Conservation (phyloP, 176 grass and related monocot species). For the Olyra latifolia region DNA sequence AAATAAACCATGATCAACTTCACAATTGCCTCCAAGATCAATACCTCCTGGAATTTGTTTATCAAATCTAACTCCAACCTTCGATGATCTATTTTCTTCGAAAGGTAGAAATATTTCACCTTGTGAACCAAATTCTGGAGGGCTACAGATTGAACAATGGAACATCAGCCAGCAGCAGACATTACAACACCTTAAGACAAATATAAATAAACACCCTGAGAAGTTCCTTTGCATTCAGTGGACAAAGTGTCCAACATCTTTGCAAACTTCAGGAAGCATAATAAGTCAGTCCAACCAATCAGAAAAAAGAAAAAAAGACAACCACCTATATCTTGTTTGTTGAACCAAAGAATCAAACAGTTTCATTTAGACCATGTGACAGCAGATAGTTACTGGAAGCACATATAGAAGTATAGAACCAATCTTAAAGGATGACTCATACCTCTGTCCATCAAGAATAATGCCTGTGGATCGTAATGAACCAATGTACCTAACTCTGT, state of each 20-base stretch:
- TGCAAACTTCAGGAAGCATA: neutral
- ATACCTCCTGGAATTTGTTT: conserved; percentile 79
- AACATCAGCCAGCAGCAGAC: neutral
- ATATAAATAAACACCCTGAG: neutral
- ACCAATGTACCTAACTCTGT: conserved; percentile 93
- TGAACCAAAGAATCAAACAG: conserved; percentile 13
- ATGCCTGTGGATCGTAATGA: conserved; percentile 34
- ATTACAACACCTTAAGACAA: conserved; percentile 9
- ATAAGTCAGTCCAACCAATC: neutral
- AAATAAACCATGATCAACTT: conserved; percentile 95
- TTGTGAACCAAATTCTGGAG: conserved; percentile 75
- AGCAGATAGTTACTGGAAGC: conserved; percentile 22
- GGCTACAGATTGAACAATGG: conserved; percentile 54
- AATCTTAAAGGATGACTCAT: neutral
- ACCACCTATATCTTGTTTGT: conserved; percentile 18
- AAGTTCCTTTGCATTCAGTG: conserved; percentile 9
- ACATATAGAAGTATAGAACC: neutral
- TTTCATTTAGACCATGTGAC: neutral
- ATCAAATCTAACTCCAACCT: conserved; percentile 95
- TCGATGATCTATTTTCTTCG: conserved; percentile 88
- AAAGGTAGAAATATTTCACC: conserved; percentile 93
- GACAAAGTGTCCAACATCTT: conserved; percentile 2
- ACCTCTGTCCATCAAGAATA: conserved; percentile 56
- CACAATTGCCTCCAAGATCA: conserved; percentile 94
- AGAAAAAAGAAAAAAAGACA: neutral